Conservation (phyloP, 371 early-diverging fungal genomes). For the Mucor lusitanicus region DNA sequence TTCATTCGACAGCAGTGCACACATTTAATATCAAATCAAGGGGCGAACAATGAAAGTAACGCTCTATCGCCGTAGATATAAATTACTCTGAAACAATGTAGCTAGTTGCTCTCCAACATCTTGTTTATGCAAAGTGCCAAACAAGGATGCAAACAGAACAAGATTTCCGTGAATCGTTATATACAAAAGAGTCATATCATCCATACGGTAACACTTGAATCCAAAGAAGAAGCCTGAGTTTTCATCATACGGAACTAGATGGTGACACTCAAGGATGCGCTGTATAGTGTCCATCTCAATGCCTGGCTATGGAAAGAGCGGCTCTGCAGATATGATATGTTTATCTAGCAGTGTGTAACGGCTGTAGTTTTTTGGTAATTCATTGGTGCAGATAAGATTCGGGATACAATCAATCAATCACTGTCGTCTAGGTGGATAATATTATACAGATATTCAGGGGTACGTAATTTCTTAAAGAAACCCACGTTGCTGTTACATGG, state of each 20-base stretch:
- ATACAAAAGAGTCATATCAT: neutral
- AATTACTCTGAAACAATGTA: neutral
- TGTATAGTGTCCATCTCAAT: neutral
- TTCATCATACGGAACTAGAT: neutral
- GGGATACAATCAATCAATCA: neutral
- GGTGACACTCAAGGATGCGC: neutral
- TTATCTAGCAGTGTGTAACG: neutral
- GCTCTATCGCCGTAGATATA: neutral
- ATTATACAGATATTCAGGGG: neutral
- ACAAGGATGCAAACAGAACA: neutral
- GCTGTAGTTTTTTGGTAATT: neutral
- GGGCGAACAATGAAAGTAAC: neutral
- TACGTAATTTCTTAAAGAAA: neutral
- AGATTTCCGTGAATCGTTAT: neutral
- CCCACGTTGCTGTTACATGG: neutral
- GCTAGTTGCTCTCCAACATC: neutral
- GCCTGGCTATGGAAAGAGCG: neutral
- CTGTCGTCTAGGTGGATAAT: neutral
- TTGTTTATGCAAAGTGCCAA: neutral
- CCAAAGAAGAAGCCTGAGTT: neutral
- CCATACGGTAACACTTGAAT: neutral
- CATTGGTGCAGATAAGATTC: neutral
- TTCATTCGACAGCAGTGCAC: neutral
- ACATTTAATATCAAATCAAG: neutral
- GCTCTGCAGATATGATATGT: neutral